Base-by-base conservation (phyloP, 331 rosid genomes). In the Cydonia oblonga region DNA sequence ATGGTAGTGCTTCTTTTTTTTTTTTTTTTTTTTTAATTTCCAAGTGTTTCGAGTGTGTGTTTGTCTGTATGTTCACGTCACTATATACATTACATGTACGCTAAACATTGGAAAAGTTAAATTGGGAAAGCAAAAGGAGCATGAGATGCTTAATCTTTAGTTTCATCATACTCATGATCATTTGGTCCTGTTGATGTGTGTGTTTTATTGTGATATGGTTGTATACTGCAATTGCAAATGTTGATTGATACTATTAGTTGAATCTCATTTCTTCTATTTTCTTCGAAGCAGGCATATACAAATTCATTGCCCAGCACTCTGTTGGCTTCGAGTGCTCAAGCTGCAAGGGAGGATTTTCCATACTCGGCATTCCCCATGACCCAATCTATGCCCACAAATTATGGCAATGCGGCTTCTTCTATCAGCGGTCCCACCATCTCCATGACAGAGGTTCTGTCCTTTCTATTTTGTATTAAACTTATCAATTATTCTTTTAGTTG, bases 401-500 rank as follows among this genome's bases (percentile, higher is more conserved):
- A 91, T 75, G 81, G 85, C 87, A 96, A 86, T 78, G 86, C 81
- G 64, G 84, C 99, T 63, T 88, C 97, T 79, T 87, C 97, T 68
- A 82, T 90, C 69, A 90, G 93, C 68, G 88, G 90, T 71, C 90
- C 97, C 65, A 54, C 90, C 77, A 86, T 95, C 67, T 82, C 88
- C 82, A 90, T 90, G 90, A 80, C 97, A 16, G 99, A 96, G 97
- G 99, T 96, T 71, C n/a, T n/a, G n/a, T n/a, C 53, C 42, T 67
- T 63, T 44, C 13, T 56, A 16, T 30, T 24, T 30, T 42, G 10
- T 44, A 78, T 52, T 78, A 75, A 19, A 29, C 51, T n/a, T 32
- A 59, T 46, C 60, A 64, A 3, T 51, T 71, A 19, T 61, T 71
- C 68, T 70, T 72, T 38, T 52, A 64, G 68, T 18, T 30, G 38